Conservation (phyloP, 2,329 filamentous ascomycete species). For the Aspergillus glaucus region DNA sequence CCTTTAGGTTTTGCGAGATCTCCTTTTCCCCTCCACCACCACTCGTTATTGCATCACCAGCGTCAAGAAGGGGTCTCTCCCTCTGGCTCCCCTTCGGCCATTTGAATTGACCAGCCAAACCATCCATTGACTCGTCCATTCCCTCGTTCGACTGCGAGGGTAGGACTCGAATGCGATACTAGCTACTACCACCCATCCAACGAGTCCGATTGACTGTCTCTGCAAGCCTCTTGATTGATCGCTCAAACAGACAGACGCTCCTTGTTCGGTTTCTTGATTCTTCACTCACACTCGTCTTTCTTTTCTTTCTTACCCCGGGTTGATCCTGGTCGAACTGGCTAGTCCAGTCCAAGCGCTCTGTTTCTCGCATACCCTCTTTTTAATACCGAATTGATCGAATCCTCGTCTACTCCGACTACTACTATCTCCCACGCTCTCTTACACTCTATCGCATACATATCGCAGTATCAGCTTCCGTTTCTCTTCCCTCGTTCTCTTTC, state of each 20-base stretch:
- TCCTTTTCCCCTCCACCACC: background rate
- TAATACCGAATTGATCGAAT: constrained; percentile 2
- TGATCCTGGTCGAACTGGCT: constrained; percentile 18
- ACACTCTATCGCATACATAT: background rate
- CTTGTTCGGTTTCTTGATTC: background rate
- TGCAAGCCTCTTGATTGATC: background rate
- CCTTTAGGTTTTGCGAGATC: no score
- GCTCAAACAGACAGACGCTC: background rate
- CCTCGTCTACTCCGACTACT: background rate
- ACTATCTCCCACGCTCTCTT: background rate
- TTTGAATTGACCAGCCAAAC: background rate
- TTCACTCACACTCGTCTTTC: background rate
- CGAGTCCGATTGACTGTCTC: background rate
- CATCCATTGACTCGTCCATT: background rate
- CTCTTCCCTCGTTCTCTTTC: background rate
- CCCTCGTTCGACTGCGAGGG: background rate
- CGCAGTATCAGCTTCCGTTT: no score
- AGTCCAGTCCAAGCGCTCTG: background rate
- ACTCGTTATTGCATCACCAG: background rate
- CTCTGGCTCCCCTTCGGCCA: background rate
- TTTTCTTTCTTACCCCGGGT: constrained; percentile 16
- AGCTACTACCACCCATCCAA: no score
- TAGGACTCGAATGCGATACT: background rate
- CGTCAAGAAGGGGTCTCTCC: no score
- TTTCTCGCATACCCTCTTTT: constrained; percentile 2